Evolutionary conservation across 2,329 filamentous ascomycete species (phyloP), one percentile per base, ranked within the genome.

Genomic region (Plenodomus tracheiphilus): DNA sequence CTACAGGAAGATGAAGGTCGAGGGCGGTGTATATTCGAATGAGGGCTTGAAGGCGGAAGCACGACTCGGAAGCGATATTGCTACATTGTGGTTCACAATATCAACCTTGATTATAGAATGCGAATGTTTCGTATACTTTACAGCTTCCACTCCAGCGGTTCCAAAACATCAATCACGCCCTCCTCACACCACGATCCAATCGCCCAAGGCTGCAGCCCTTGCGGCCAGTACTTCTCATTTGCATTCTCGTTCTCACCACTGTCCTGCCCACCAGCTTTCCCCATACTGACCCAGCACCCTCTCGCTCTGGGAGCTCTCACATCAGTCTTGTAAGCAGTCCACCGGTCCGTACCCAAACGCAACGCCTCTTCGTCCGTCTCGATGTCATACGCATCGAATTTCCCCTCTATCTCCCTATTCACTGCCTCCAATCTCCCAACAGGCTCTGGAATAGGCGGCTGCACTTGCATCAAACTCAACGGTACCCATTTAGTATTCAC

Each of bases 171-270:
- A 50, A 68, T 53, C 30, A 59, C 51, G 4, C 58, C 58, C 22
- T 67, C 61, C 40, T 69, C 66, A 53, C 66, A 54, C 66, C 66
- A 70, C 16, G 45, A 58, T 3, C 65, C 65, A 6, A 70, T 41
- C 7, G 55, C 41, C 64, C 62, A 69, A 19, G 61, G 54, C 13
- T 39, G 41, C 15, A 66, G 25, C 0, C 47, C 49, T 35, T 53
- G 47, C 1, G 65, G 64, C 53, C 58, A 69, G 36, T 58, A 69
- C 44, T 45, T 53, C 16, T 41, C 32, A 13, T 39, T 45, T 32
- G 40, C 47, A 3, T 22, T 37, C 13, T 32, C 52, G 15, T 44
- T 30, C 15, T 44, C 46, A 8, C 19, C 35, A 17, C 35, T n/a
- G 4, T 17, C 16, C 13, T 15, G 13, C 6, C 5, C 32, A n/a